Evolutionary conservation across 2,329 filamentous ascomycete genomes (phyloP).

Genomic region (Madurella fahalii): DNA sequence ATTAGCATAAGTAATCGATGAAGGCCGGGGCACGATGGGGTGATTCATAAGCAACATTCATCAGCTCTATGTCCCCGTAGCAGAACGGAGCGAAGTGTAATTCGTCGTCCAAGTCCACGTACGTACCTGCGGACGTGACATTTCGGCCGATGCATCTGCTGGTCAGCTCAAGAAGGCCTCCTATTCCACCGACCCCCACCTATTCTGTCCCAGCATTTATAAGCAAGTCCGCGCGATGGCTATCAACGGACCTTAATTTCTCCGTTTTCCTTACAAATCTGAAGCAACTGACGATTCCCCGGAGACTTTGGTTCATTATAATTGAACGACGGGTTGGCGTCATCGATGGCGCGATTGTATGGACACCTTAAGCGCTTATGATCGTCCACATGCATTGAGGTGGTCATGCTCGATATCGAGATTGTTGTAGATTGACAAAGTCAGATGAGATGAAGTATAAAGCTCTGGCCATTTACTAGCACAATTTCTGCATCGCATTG

Average conservation of each 20-base stretch:
- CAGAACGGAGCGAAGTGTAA: no score
- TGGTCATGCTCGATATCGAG: neutral
- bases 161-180: no score
- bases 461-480: no score
- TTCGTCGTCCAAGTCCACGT: no score
- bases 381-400: neutral
- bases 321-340: neutral
- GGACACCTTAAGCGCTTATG: neutral
- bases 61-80: no score
- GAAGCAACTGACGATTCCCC: neutral
- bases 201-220: neutral
- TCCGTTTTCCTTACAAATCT: neutral
- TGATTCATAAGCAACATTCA: no score
- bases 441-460: no score
- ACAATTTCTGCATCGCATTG: no score
- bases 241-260: neutral
- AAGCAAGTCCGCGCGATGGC: neutral
- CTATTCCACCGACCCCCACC: neutral
- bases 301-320: neutral
- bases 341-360: conserved; percentile 9
- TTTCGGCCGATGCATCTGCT: no score
- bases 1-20: no score
- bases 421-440: neutral
- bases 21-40: no score
- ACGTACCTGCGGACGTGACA: no score